A percentile compares a stretch with the other conserved stretches of the same genome.
These are phyloP conservation scores for Pestalotiopsis sp. DNA, from an alignment of 2,329 filamentous ascomycete genomes.

Conservation along the genomic window DNA sequence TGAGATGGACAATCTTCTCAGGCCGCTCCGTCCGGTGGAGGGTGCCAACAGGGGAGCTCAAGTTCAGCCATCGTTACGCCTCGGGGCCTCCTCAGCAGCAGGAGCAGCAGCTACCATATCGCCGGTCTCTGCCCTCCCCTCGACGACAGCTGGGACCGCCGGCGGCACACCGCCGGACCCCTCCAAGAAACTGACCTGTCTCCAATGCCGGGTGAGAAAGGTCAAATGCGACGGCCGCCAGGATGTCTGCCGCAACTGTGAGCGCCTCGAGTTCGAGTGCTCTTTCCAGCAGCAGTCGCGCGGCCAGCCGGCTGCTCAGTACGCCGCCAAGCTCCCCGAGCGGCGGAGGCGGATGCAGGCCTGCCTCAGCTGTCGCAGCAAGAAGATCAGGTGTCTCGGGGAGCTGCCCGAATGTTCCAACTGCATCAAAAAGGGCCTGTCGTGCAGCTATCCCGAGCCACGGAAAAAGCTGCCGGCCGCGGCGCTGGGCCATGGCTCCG, in stretches of 20 bases:
- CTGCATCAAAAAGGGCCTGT: conserved; percentile 24
- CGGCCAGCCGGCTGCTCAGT: conserved; percentile 20
- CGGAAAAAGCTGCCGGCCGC: conserved; percentile 13
- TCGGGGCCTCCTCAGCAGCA: not conserved
- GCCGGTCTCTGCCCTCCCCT: not conserved
- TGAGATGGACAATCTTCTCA: conserved; percentile 10
- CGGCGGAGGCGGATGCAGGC: conserved; percentile 28
- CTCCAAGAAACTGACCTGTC: conserved; percentile 18
- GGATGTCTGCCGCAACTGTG: conserved; percentile 32
- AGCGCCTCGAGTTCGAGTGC: conserved; percentile 33
- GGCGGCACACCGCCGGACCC: not conserved
- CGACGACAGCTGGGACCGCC: not conserved
- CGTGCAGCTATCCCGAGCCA: conserved; percentile 25
- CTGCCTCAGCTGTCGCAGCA: conserved; percentile 29
- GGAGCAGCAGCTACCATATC: not conserved
- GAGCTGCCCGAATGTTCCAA: conserved; percentile 30
- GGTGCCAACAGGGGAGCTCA: conserved; percentile 1
- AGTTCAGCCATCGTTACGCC: not conserved
- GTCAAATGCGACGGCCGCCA: conserved; percentile 30
- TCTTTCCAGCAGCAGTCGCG: conserved; percentile 31
- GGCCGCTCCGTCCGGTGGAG: conserved; percentile 11
- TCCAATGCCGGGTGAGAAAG: conserved; percentile 24
- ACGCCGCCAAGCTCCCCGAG: conserved; percentile 26
- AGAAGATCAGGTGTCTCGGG: conserved; percentile 31
- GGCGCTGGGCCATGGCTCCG: not conserved